These are phyloP conservation scores for Chytridium lagenaria DNA, from an alignment of 371 early-diverging fungal genomes.

Conservation along the genomic window DNA sequence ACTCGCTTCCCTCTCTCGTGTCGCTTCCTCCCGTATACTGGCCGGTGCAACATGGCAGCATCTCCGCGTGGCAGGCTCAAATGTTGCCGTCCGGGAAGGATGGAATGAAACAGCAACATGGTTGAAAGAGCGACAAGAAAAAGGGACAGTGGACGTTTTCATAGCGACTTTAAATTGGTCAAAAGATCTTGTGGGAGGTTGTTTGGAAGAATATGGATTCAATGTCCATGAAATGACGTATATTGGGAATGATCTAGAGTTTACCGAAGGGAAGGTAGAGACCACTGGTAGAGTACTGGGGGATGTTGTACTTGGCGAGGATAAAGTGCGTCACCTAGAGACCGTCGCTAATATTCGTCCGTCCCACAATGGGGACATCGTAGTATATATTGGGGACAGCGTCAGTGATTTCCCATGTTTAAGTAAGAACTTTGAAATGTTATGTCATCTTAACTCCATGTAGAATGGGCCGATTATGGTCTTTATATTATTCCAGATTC, in stretches of 20 bases:
- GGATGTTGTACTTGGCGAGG: background rate
- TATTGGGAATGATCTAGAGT: constrained; percentile 5
- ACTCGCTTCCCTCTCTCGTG: background rate
- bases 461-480: background rate
- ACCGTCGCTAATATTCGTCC: background rate
- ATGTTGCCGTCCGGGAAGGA: background rate
- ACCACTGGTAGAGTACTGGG: background rate
- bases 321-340: background rate
- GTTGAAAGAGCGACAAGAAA: background rate
- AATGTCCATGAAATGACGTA: too few relatives aligned
- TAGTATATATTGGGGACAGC: constrained; percentile 9
- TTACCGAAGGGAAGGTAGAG: background rate
- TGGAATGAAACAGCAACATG: background rate
- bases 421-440: too few relatives aligned
- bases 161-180: constrained; percentile 11
- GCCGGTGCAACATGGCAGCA: background rate
- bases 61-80: background rate
- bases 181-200: background rate
- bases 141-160: background rate
- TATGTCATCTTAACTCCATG: too few relatives aligned
- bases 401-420: background rate
- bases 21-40: background rate
- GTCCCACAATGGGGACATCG: too few relatives aligned
- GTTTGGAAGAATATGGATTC: too few relatives aligned
- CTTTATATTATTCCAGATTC: background rate